phyloP scores from a whole-genome alignment of 306 rosid genomes.

The Sesbania bispinosa region DNA sequence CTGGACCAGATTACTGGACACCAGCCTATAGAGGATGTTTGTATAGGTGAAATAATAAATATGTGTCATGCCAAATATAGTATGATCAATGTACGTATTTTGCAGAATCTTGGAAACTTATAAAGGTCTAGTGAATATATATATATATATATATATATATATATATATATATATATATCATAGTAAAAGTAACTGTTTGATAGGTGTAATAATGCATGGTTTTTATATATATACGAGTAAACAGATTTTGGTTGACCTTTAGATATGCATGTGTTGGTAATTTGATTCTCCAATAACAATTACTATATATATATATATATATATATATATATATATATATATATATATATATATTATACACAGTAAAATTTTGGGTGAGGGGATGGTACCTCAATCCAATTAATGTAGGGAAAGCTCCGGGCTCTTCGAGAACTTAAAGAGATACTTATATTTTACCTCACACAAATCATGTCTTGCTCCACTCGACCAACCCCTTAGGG shows the following conservation, averaged over 20 bases:
- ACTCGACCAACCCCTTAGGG: too few relatives aligned
- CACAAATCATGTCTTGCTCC: too few relatives aligned
- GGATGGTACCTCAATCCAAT: too few relatives aligned
- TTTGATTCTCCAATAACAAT: neutral
- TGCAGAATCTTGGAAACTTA: slow-evolving; percentile 15
- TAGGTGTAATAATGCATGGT: neutral
- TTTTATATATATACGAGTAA: neutral
- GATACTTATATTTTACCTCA: too few relatives aligned
- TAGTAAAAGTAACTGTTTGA: neutral
- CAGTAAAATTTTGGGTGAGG: too few relatives aligned
- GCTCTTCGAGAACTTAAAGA: too few relatives aligned
- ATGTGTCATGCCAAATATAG: neutral
- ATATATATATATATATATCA: slow-evolving; percentile 14
- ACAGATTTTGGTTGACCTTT: neutral
- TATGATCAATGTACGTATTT: neutral
- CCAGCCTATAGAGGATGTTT: slow-evolving; percentile 87
- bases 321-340: too few relatives aligned
- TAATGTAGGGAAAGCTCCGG: too few relatives aligned
- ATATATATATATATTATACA: too few relatives aligned
- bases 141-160: slow-evolving; percentile 22
- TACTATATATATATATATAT: too few relatives aligned
- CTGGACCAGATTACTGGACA: slow-evolving; percentile 91
- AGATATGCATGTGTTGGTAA: neutral
- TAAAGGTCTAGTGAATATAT: slow-evolving; percentile 16
- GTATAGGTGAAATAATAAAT: slow-evolving; percentile 47